Base-by-base conservation (phyloP, 73 alveolate species). In the Paraurostyla sp. region DNA sequence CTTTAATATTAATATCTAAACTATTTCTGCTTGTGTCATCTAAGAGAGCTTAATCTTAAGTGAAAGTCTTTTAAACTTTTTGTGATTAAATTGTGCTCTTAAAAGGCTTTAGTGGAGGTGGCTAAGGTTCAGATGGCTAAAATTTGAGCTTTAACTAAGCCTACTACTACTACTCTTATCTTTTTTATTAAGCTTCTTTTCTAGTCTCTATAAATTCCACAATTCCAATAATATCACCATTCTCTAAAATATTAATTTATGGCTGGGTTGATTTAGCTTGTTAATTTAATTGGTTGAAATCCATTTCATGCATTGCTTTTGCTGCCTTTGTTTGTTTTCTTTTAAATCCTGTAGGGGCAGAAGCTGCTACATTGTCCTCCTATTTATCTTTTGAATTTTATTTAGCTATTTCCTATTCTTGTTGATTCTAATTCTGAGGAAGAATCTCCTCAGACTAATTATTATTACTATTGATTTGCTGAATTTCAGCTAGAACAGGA, bases 171-270 rank as follows among this genome's bases (percentile, higher is more conserved):
- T 13, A 13, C 32, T 11, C 25, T 60, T 65, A 4, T 22, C 82
- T 65, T 22, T 25, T 7, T 15, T 38, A 38, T 18, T 38, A 22
- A 1, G 82, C 82, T 7, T 65, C 82, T 65, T 35, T 1, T 18
- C 82, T 25, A 20, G 59, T 65, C 23, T 65, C 82, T 35, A 65
- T 58, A 65, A 65, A 65, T 22, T 65, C 82, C 38, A 65, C 58
- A 38, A 38, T 16, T 58, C 82, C 82, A 2, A 40, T 40, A 18
- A 65, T 65, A 15, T 65, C 58, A 13, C 42, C 56, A 65, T 38
- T n/a, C n/a, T n/a, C 82, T 38, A 38, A 20, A 0, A 38, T 18
- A 3, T 18, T 2, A 11, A 38, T 38, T 13, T 65, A 13, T 11
- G 16, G 23, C 35, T 65, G 4, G 25, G 32, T 18, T 16, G 32